Base-by-base conservation (phyloP, 768 basidiomycete genomes). In the Cyathus striatus region DNA sequence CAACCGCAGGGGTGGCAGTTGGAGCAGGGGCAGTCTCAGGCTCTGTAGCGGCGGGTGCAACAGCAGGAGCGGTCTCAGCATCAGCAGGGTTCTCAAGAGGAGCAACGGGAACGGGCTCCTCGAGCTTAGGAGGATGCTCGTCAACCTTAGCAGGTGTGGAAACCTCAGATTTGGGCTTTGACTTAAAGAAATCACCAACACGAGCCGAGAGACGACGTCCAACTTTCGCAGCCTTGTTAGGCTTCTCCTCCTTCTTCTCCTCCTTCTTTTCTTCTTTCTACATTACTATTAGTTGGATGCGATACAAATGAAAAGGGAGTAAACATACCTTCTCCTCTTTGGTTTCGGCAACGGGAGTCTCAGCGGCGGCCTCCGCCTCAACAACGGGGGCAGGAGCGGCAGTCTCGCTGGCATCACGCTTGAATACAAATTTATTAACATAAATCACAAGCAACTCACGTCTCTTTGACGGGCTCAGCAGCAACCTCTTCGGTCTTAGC, bases 81-180 rank as follows among this genome's bases (percentile, higher is more conserved):
- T 9, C 65, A 16, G 81, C 83, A 26, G 87, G 83, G 61, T 86
- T 77, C 70, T 90, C 89, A 50, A 94, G 72, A 45, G 91, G 90
- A 42, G 87, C 89, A 49, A 92, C 79, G 9, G 85, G 85, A 23
- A 75, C 55, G 38, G 87, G 88, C 67, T 88, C 81, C 39, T 90
- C 91, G 52, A 93, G 86, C 73, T 83, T 81, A 51, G 91, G 90
- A 27, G 91, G 89, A 61, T 89, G 74, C 71, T 91, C 88, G 49
- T 90, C 85, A 44, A 92, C 87, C 75, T 90, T 92, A 36, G 88
- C 73, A 43, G 90, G 79, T 5, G 81, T 58, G 9, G 73, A 57
- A 25, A 80, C 76, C 57, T 87, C 83, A 12, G 66, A 52, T 67
- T 80, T 87, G 59, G 73, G 68, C 70, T 76, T 87, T 43, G 74